Evolutionary conservation across 139 green algal genomes (phyloP).

Genomic region (Coccomyxa sp.): DNA sequence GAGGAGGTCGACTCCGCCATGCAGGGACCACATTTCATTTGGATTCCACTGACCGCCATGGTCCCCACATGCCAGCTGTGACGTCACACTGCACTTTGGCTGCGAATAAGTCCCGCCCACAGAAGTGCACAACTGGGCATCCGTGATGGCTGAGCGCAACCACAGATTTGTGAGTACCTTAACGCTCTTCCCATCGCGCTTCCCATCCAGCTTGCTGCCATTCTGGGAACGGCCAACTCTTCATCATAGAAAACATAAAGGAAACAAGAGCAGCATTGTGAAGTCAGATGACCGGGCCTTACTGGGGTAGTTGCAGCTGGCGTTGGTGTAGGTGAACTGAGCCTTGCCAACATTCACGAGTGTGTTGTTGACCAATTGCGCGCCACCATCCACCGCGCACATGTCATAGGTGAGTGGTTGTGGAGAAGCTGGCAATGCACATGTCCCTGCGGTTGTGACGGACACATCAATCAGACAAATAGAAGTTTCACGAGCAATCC

Average conservation of each 20-base stretch:
- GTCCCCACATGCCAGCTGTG: slow-evolving; percentile 5
- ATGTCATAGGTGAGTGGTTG: neutral
- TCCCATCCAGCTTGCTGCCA: too few species aligned
- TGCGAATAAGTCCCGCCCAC: slow-evolving; percentile 14
- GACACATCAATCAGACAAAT: too few species aligned
- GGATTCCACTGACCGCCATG: slow-evolving; percentile 3
- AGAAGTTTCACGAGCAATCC: too few species aligned
- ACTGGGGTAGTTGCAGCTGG: slow-evolving; percentile 25
- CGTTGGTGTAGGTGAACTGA: slow-evolving; percentile 13
- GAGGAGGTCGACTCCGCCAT: slow-evolving; percentile 19
- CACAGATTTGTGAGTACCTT: too few species aligned
- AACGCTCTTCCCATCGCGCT: too few species aligned
- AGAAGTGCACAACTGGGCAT: slow-evolving; percentile 7
- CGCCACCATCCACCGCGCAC: slow-evolving; percentile 8
- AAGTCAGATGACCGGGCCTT: neutral
- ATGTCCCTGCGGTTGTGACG: too few species aligned
- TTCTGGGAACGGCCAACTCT: too few species aligned
- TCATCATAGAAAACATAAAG: too few species aligned
- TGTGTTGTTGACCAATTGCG: neutral
- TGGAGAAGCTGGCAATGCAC: neutral
- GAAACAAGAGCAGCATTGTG: too few species aligned
- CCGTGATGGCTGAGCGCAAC: slow-evolving; percentile 11
- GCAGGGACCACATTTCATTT: slow-evolving; percentile 6
- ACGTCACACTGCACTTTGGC: slow-evolving; percentile 1
- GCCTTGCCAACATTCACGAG: slow-evolving; percentile 1